Conservation (phyloP, 306 rosid species). For the Ceratonia siliqua region DNA sequence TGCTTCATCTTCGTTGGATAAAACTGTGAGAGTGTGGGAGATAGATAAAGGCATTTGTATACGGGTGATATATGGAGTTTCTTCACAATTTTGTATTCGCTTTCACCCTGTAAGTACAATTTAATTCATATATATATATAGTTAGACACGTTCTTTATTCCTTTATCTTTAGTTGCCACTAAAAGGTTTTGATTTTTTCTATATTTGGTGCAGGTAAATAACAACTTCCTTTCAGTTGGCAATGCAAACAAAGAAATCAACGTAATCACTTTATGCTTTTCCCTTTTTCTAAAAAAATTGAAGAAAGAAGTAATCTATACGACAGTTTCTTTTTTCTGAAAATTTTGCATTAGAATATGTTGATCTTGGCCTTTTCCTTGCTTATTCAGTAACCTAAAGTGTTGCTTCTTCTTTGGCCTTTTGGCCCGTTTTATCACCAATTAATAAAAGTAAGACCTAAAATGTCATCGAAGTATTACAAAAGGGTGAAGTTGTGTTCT, state of each 20-base stretch:
- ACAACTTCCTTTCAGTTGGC: slow-evolving; percentile 95
- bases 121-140: slow-evolving; percentile 5
- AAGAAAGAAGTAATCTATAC: slow-evolving; percentile 24
- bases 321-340: slow-evolving; percentile 21
- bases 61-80: slow-evolving; percentile 95
- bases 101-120: slow-evolving; percentile 92
- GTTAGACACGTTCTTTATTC: background rate
- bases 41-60: slow-evolving; percentile 84
- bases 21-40: slow-evolving; percentile 97
- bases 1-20: slow-evolving; percentile 92
- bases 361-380: slow-evolving; percentile 18
- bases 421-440: no score
- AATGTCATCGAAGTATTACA: slow-evolving; percentile 8
- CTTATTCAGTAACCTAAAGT: slow-evolving; percentile 13
- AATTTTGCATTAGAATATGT: slow-evolving; percentile 13
- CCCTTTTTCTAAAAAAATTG: background rate
- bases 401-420: no score
- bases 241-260: slow-evolving; percentile 85
- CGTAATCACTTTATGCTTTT: slow-evolving; percentile 47
- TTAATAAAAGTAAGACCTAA: no score
- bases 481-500: background rate
- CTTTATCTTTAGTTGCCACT: slow-evolving; percentile 31
- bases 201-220: slow-evolving; percentile 82
- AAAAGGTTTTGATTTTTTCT: slow-evolving; percentile 18
- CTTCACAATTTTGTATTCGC: slow-evolving; percentile 87